Conservation (phyloP, 768 basidiomycete genomes). For the Mycena vulgaris region DNA sequence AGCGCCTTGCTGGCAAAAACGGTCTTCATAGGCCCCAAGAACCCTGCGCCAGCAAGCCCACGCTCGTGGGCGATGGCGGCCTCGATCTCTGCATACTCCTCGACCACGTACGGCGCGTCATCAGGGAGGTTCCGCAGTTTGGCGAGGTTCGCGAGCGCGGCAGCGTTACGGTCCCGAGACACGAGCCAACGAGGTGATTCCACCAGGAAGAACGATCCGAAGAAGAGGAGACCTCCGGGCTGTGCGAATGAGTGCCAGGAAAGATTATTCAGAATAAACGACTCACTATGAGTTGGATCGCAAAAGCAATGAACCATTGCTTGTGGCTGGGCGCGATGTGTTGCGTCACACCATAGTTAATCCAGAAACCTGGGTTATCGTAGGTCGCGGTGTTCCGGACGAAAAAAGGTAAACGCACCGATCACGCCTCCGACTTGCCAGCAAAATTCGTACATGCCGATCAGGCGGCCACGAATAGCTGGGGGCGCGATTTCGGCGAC, state of each 20-base stretch:
- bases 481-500: conserved; percentile 63
- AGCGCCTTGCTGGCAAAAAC: conserved; percentile 48
- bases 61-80: conserved; percentile 52
- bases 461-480: conserved; percentile 62
- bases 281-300: conserved; percentile 55
- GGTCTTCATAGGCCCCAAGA: conserved; percentile 50
- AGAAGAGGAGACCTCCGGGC: conserved; percentile 53
- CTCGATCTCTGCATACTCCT: conserved; percentile 52
- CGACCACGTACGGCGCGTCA: conserved; percentile 48
- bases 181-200: conserved; percentile 58
- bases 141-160: conserved; percentile 51
- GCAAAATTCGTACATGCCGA: conserved; percentile 65
- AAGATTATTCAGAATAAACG: neutral
- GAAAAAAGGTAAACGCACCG: conserved; percentile 43
- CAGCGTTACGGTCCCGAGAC: conserved; percentile 50
- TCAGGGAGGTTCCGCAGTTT: conserved; percentile 50
- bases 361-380: conserved; percentile 49
- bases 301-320: conserved; percentile 57
- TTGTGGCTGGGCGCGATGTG: conserved; percentile 47
- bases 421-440: conserved; percentile 65
- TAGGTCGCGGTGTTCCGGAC: neutral
- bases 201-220: conserved; percentile 50
- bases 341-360: conserved; percentile 54
- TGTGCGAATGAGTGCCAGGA: conserved; percentile 23
- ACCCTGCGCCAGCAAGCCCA: conserved; percentile 51